phyloP scores from a whole-genome alignment of 768 basidiomycete genomes.

The Serendipita vermifera region DNA sequence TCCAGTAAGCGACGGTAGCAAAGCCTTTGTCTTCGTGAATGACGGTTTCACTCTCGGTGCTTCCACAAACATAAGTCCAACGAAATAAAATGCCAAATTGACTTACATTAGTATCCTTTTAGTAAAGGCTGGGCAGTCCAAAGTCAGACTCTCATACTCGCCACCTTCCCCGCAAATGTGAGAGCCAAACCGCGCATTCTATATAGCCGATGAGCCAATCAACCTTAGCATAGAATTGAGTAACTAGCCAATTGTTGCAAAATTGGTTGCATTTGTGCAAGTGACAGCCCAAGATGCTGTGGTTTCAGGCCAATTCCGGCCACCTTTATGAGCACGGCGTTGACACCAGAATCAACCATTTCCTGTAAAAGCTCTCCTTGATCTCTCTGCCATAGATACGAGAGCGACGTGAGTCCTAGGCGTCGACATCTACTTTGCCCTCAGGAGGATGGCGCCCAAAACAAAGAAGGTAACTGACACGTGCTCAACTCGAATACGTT shows the following conservation, averaged over 20 bases:
- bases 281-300: conserved; percentile 63
- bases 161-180: conserved; percentile 95
- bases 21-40: conserved; percentile 71
- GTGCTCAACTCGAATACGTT: conserved; percentile 93
- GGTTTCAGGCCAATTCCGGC: conserved; percentile 81
- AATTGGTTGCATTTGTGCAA: conserved; percentile 61
- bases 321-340: conserved; percentile 83
- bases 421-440: conserved; percentile 51
- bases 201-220: background rate
- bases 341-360: conserved; percentile 71
- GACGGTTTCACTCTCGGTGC: conserved; percentile 53
- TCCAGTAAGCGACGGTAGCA: conserved; percentile 82
- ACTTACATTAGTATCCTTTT: conserved; percentile 55
- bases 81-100: background rate
- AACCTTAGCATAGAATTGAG: background rate
- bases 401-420: conserved; percentile 62
- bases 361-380: conserved; percentile 74
- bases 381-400: conserved; percentile 88
- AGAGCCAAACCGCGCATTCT: conserved; percentile 75
- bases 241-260: conserved; percentile 53
- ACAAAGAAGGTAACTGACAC: conserved; percentile 43
- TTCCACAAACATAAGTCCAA: conserved; percentile 19
- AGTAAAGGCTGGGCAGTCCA: conserved; percentile 84
- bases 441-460: background rate
- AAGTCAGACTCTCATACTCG: conserved; percentile 89